Conservation (phyloP, 2,329 filamentous ascomycete species). For the Iodosphaeria phyllophila region DNA sequence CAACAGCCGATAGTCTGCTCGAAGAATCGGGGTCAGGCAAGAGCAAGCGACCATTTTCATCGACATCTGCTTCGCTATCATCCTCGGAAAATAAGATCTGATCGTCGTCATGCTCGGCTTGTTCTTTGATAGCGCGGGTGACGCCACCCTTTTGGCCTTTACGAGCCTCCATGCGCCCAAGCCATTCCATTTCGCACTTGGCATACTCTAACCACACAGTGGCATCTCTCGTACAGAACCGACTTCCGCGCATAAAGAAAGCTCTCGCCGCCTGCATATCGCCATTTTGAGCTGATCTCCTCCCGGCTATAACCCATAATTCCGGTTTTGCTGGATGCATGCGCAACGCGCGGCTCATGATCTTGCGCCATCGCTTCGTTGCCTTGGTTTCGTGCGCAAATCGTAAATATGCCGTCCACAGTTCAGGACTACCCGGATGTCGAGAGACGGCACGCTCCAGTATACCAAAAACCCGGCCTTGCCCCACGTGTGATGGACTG, state of each 20-base stretch:
- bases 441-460: slow-evolving; percentile 73
- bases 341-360: slow-evolving; percentile 52
- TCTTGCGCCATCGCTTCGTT: slow-evolving; percentile 44
- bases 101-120: slow-evolving; percentile 26
- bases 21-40: slow-evolving; percentile 27
- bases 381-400: slow-evolving; percentile 55
- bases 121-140: slow-evolving; percentile 34
- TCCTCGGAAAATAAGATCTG: slow-evolving; percentile 23
- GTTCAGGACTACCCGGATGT: slow-evolving; percentile 59
- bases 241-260: slow-evolving; percentile 73
- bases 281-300: slow-evolving; percentile 56
- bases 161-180: slow-evolving; percentile 61
- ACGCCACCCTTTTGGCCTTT: slow-evolving; percentile 26
- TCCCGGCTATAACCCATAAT: slow-evolving; percentile 75
- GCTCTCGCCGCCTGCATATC: slow-evolving; percentile 76
- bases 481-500: slow-evolving; percentile 49
- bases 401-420: slow-evolving; percentile 84
- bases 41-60: slow-evolving; percentile 19
- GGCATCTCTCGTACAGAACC: slow-evolving; percentile 66
- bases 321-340: slow-evolving; percentile 71
- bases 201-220: slow-evolving; percentile 80
- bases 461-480: slow-evolving; percentile 73
- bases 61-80: slow-evolving; percentile 23
- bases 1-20: no score
- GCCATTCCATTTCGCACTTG: slow-evolving; percentile 80